These are phyloP conservation scores for Trypanosoma mega DNA, from an alignment of 208 protist genomes.

Conservation along the genomic window DNA sequence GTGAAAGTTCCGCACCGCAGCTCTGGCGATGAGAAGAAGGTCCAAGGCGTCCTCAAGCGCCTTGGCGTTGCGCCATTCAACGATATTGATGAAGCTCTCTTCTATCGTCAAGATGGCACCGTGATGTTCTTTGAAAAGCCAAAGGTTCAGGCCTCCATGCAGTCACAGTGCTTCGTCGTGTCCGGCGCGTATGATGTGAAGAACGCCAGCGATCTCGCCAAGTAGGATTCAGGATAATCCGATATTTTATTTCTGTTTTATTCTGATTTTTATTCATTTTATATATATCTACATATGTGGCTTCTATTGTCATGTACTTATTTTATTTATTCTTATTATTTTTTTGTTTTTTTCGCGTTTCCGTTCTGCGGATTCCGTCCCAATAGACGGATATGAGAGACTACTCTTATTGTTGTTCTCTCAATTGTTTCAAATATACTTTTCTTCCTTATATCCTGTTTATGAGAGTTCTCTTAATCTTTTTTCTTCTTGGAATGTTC, in stretches of 20 bases:
- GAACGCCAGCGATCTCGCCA: constrained; percentile 67
- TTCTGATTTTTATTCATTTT: constrained; percentile 22
- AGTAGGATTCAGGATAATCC: constrained; percentile 31
- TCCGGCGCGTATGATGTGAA: constrained; percentile 87
- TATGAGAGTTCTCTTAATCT: constrained; percentile 15
- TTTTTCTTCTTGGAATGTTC: constrained; percentile 1
- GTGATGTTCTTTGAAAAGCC: constrained; percentile 97
- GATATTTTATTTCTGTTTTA: constrained; percentile 23
- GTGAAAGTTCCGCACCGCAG: constrained; percentile 82
- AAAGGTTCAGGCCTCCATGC: constrained; percentile 96
- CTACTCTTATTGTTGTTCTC: constrained; percentile 8
- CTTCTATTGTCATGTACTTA: constrained; percentile 13
- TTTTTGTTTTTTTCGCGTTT: too few relatives aligned
- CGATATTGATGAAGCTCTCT: constrained; percentile 96
- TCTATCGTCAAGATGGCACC: constrained; percentile 96
- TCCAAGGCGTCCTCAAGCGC: constrained; percentile 92
- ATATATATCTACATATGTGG: constrained; percentile 24
- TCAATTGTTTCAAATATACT: constrained; percentile 5
- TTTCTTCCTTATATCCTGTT: constrained; percentile 11
- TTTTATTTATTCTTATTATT: constrained; percentile 15
- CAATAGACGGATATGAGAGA: too few relatives aligned
- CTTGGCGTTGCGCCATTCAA: constrained; percentile 95
- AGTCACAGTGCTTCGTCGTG: constrained; percentile 97
- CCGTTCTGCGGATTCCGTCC: too few relatives aligned
- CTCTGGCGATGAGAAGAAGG: constrained; percentile 93